Base-by-base conservation (phyloP, 345 rosid genomes). In the Corchorus olitorius region DNA sequence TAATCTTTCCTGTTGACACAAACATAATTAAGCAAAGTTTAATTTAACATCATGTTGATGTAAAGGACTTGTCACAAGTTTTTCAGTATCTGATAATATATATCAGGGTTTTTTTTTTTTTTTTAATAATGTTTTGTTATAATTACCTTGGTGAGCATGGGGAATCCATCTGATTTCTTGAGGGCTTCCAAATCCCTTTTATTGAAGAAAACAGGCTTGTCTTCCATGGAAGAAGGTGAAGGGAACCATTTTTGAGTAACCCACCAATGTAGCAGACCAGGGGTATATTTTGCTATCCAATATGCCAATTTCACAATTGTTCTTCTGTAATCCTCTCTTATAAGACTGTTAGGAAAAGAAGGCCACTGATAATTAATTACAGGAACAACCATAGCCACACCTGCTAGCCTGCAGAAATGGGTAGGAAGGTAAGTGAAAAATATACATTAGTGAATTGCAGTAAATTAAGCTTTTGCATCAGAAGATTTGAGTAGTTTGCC, bases 111-210 rank as follows among this genome's bases (percentile, higher is more conserved):
- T 27, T 27, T 27, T 27, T 27, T 27, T 27, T 27, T 27, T 27
- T 27, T 27, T 27, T 27, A n/a, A n/a, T n/a, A 52, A 74, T 43
- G 67, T 65, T 56, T 27, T 27, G 27, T 27, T 27, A 27, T 27
- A 27, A 35, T 22, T 89, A 94, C 98, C 95, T 84, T 81, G 61
- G 88, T 89, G 56, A 93, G 92, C 98, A 93, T 95, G 54, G 97
- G 96, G 81, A 95, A 94, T 55, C 94, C 93, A 61, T 87, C 81
- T 3, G 77, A 87, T 75, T 79, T 88, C 81, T 88, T 85, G 70
- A 95, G 83, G 72, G 91, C 81, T 78, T 90, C 93, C 0, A 90
- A 80, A 79, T 93, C 98, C 48, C 82, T 85, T 69, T 84, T 70
- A 76, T 84, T 95, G 74, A 93, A 93, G 81, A 90, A 86, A 3